Evolutionary conservation across 2,329 filamentous ascomycete species (phyloP).

Genomic region (Alternaria burnsii): DNA sequence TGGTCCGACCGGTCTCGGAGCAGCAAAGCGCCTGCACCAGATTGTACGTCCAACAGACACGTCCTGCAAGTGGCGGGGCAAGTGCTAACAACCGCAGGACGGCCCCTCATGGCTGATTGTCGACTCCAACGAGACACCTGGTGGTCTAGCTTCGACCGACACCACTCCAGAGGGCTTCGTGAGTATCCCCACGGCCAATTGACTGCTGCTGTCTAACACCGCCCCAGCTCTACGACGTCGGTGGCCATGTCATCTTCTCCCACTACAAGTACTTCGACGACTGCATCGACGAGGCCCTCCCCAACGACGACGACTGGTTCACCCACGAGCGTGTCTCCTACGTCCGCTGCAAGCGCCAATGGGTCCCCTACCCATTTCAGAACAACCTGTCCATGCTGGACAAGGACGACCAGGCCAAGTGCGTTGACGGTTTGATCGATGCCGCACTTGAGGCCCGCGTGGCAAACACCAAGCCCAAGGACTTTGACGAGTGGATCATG

Average conservation of each 20-base stretch:
- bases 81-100: constrained; percentile 65
- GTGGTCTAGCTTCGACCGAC: constrained; percentile 95
- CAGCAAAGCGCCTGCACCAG: constrained; percentile 97
- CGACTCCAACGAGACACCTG: constrained; percentile 89
- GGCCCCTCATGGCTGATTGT: constrained; percentile 95
- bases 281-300: constrained; percentile 95
- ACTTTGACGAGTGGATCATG: constrained; percentile 99
- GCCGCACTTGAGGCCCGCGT: constrained; percentile 87
- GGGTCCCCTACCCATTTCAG: constrained; percentile 99
- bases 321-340: constrained; percentile 98
- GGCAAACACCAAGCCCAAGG: constrained; percentile 87
- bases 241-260: constrained; percentile 98
- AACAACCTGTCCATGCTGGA: constrained; percentile 99
- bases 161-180: constrained; percentile 96
- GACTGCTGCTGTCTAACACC: constrained; percentile 27
- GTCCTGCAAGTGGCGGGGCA: constrained; percentile 14
- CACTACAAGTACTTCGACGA: constrained; percentile 99
- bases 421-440: constrained; percentile 95
- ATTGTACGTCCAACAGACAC: constrained; percentile 68
- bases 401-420: constrained; percentile 95
- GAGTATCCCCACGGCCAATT: constrained; percentile 58
- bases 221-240: constrained; percentile 90
- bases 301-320: constrained; percentile 94
- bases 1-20: constrained; percentile 95
- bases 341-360: constrained; percentile 93